Base-by-base conservation (phyloP, 768 basidiomycete species). In the Suillus brevipes region DNA sequence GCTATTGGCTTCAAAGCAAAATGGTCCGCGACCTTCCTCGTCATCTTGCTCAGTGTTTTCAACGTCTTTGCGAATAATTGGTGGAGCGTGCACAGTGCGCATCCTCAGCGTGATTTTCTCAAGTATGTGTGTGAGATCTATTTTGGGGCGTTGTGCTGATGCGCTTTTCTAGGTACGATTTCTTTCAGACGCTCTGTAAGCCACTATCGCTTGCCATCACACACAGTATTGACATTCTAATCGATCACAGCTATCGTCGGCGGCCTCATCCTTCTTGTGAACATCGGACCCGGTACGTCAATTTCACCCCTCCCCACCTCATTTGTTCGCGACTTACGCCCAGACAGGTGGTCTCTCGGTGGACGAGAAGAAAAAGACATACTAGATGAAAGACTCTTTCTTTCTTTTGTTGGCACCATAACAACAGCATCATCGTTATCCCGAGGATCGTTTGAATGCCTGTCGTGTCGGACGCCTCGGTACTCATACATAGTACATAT, bases 1-100 rank as follows among this genome's bases (percentile, higher is more conserved):
- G 97, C 96, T 12, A 85, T 99, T 66, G 97, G 97, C 53, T 99
- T 98, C 88, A 99, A 99, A 81, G 97, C 97, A 72, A 99, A 98
- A 80, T 97, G 95, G 94, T 95, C 94, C 16, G 97, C 97, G 3
- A 87, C 89, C 14, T 99, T 99, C 88, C 86, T 99, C 66, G 96
- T 98, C 65, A 78, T 97, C 68, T 84, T 95, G 4, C 79, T 99
- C 72, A 94, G 92, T 74, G 77, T 94, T 71, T 98, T 99, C 89
- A 99, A 99, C 75, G 95, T 97, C 40, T 93, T 97, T 72, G 93
- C 92, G 78, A 99, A 99, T 84, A 97, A 98, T 80, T 99, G 93
- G 92, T 99, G 97, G 97, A 89, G 86, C 70, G 89, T 99, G 28
- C 90, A 95, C 76, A 86, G 89, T 53, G 87, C 89, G 52, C 97